Evolutionary conservation across 305 asterid genomes (phyloP).

Genomic region (Striga hermonthica): DNA sequence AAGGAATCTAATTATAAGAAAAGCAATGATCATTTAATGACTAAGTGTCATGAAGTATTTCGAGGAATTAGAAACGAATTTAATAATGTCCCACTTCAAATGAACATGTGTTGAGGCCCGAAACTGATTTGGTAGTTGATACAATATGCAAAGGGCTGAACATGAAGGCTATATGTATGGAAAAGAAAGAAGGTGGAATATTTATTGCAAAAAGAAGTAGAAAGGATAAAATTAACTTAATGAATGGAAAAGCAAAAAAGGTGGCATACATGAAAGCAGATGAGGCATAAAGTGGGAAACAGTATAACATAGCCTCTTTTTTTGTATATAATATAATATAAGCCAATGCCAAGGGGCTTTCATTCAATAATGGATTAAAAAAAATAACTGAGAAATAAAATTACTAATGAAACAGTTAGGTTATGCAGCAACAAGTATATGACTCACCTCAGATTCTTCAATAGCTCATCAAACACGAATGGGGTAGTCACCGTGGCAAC

Average conservation of each 20-base stretch:
- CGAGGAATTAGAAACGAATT: no score
- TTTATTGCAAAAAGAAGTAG: background rate
- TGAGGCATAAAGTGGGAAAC: slow-evolving; percentile 13
- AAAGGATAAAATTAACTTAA: background rate
- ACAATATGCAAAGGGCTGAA: no score
- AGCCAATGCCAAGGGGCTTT: slow-evolving; percentile 21
- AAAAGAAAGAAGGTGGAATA: background rate
- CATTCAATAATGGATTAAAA: slow-evolving; percentile 18
- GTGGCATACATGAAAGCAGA: slow-evolving; percentile 16
- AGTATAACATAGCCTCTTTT: background rate
- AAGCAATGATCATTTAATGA: background rate
- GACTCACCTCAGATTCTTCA: slow-evolving; percentile 73
- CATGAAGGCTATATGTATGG: background rate
- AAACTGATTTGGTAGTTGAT: background rate
- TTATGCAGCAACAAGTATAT: slow-evolving; percentile 22
- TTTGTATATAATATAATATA: slow-evolving; percentile 6
- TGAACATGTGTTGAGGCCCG: background rate
- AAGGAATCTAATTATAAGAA: background rate
- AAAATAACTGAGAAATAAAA: slow-evolving; percentile 18
- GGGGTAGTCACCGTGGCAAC: slow-evolving; percentile 82
- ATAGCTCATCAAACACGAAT: slow-evolving; percentile 66
- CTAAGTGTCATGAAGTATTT: no score
- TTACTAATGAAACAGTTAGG: slow-evolving; percentile 21
- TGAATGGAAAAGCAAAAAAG: background rate
- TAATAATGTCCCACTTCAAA: no score